These are phyloP conservation scores for Penicillium dipodomyicola DNA, from an alignment of 495 filamentous ascomycete genomes.

Conservation along the genomic window DNA sequence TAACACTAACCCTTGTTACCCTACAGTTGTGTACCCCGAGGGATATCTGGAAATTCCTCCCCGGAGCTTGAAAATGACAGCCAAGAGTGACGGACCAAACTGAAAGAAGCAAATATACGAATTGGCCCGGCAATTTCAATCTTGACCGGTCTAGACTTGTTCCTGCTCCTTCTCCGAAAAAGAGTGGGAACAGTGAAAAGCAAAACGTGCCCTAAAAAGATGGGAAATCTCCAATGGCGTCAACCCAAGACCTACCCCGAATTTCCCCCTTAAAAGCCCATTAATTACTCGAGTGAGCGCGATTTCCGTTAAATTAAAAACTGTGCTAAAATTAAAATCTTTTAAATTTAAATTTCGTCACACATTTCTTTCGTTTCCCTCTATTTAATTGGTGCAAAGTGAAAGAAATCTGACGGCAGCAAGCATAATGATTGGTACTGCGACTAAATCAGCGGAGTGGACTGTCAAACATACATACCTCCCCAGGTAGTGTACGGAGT, in stretches of 20 bases:
- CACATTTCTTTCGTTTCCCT: slow-evolving; percentile 8
- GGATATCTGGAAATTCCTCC: slow-evolving; percentile 10
- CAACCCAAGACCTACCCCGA: slow-evolving; percentile 17
- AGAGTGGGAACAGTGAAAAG: slow-evolving; percentile 2
- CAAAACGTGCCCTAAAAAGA: slow-evolving; percentile 9
- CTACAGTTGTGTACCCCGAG: slow-evolving; percentile 17
- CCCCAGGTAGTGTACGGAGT: too few relatives aligned
- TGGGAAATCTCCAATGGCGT: slow-evolving; percentile 14
- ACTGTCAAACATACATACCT: not conserved
- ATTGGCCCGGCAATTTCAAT: slow-evolving; percentile 20
- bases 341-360: slow-evolving; percentile 2
- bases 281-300: slow-evolving; percentile 7
- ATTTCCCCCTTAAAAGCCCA: not conserved
- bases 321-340: not conserved
- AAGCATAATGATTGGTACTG: slow-evolving; percentile 18
- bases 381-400: slow-evolving; percentile 22
- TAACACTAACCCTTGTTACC: slow-evolving; percentile 8
- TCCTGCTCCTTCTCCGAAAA: slow-evolving; percentile 26
- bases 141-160: slow-evolving; percentile 30
- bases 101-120: slow-evolving; percentile 22
- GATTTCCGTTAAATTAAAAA: slow-evolving; percentile 8
- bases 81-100: slow-evolving; percentile 3
- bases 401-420: slow-evolving; percentile 13
- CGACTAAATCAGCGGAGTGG: slow-evolving; percentile 14
- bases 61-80: slow-evolving; percentile 4